phyloP scores from a whole-genome alignment of 2,329 filamentous ascomycete genomes.

The Myriosclerotinia curreyana region DNA sequence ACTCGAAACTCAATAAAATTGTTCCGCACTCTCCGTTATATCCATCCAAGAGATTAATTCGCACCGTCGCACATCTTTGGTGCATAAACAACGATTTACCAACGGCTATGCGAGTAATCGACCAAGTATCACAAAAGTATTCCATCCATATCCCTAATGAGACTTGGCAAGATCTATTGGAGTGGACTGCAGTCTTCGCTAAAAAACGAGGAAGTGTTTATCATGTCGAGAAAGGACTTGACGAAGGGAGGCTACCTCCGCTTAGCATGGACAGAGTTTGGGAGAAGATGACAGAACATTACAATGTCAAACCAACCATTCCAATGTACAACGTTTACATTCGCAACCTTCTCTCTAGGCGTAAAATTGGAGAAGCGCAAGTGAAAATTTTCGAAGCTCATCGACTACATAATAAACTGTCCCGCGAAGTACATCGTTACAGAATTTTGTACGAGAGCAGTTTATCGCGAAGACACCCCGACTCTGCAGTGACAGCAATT shows the following conservation, averaged over 20 bases:
- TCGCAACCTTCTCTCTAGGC: conserved; percentile 24
- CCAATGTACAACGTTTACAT: conserved; percentile 35
- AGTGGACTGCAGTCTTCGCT: conserved; percentile 61
- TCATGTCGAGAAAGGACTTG: conserved; percentile 2
- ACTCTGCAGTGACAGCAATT: conserved; percentile 23
- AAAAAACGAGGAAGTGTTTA: conserved; percentile 26
- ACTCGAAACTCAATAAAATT: conserved; percentile 38
- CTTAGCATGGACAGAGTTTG: conserved; percentile 32
- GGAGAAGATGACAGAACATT: conserved; percentile 36
- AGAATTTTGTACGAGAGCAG: conserved; percentile 9
- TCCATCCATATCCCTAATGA: conserved; percentile 52
- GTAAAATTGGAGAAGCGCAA: conserved; percentile 27
- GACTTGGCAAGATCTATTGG: conserved; percentile 65
- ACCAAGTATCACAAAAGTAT: conserved; percentile 61
- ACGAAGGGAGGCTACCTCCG: conserved; percentile 27
- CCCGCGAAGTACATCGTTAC: not conserved
- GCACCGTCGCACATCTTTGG: conserved; percentile 65
- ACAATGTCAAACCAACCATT: conserved; percentile 35
- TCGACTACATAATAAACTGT: conserved; percentile 17
- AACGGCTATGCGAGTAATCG: conserved; percentile 56
- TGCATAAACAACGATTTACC: conserved; percentile 63
- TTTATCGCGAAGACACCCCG: not conserved
- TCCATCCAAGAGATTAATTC: conserved; percentile 58
- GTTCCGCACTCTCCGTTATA: conserved; percentile 50
- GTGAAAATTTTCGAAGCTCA: conserved; percentile 28